A percentile compares a stretch with the other conserved stretches of the same genome.
phyloP scores from a whole-genome alignment of 495 filamentous ascomycete genomes.

The Penicillium tannophilum region DNA sequence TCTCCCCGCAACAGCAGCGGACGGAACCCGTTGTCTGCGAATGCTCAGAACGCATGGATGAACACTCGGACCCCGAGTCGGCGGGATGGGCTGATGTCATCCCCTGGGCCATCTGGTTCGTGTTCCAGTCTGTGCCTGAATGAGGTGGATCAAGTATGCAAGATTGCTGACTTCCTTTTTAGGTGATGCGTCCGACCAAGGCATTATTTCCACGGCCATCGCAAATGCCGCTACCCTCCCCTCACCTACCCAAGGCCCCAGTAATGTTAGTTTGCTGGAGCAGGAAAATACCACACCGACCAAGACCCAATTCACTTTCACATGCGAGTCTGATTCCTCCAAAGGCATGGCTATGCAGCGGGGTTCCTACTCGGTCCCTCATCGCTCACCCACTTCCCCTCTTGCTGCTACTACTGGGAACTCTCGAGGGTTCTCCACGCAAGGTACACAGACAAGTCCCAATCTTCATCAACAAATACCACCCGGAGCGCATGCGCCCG shows the following conservation, averaged over 20 bases:
- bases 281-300: constrained; percentile 64
- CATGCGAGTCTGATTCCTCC: constrained; percentile 74
- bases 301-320: constrained; percentile 90
- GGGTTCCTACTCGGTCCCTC: constrained; percentile 32
- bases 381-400: constrained; percentile 39
- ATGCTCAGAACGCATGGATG: constrained; percentile 42
- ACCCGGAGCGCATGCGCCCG: constrained; percentile 34
- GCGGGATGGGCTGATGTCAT: constrained; percentile 43
- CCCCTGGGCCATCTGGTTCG: constrained; percentile 42
- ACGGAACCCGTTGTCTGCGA: constrained; percentile 62
- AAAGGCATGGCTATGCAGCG: constrained; percentile 61
- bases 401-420: constrained; percentile 32
- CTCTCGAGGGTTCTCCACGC: constrained; percentile 50
- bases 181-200: constrained; percentile 56
- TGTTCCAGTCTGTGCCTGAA: constrained; percentile 1
- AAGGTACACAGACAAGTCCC: constrained; percentile 65
- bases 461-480: constrained; percentile 42
- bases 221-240: constrained; percentile 79
- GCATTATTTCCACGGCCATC: constrained; percentile 89
- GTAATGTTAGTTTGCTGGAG: constrained; percentile 75
- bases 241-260: constrained; percentile 60
- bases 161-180: constrained; percentile 16
- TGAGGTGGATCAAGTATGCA: background rate
- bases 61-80: constrained; percentile 37
- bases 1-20: constrained; percentile 51